phyloP scores from a whole-genome alignment of 208 protist genomes.

The Blastocrithidia nonstop region DNA sequence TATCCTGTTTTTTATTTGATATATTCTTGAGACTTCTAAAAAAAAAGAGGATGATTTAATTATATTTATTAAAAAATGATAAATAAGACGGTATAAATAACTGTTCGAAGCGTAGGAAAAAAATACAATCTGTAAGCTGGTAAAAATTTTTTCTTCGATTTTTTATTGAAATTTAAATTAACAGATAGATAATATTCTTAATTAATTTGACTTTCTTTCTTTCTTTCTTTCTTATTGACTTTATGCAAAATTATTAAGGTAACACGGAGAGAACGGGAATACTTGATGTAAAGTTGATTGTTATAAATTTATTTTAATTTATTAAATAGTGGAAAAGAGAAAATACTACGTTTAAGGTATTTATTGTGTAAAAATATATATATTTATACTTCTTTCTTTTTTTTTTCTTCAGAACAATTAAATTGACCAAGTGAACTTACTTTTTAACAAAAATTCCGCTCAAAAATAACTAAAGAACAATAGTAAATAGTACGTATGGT shows the following conservation, averaged over 20 bases:
- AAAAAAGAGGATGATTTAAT: too few species aligned
- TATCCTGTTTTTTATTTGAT: too few species aligned
- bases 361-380: constrained; percentile 1
- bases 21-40: too few species aligned
- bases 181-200: background rate
- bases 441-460: background rate
- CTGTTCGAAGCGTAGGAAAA: too few species aligned
- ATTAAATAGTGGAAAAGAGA: background rate
- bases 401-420: background rate
- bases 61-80: too few species aligned
- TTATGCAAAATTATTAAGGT: too few species aligned
- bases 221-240: background rate
- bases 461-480: constrained; percentile 1
- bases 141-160: too few species aligned
- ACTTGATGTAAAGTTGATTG: background rate
- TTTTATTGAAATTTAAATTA: too few species aligned
- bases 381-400: background rate
- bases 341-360: background rate
- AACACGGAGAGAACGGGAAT: too few species aligned
- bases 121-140: too few species aligned
- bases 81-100: too few species aligned
- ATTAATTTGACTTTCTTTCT: background rate
- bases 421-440: background rate
- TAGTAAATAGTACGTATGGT: background rate
- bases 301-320: background rate